Conservation (phyloP, 257 asterid species). For the Scutellaria minor region DNA sequence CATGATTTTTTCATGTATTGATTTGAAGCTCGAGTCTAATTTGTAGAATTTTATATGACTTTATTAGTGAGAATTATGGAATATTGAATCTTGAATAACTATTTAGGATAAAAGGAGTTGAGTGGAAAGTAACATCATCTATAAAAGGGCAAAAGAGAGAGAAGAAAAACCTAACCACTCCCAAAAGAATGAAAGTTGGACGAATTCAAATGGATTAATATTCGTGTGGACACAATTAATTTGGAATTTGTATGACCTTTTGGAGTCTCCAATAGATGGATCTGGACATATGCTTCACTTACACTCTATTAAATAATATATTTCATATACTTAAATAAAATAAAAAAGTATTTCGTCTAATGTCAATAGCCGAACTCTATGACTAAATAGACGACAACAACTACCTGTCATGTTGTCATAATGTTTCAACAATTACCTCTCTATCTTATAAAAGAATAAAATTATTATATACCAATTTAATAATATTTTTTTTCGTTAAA, state of each 20-base stretch:
- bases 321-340: background rate
- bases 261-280: background rate
- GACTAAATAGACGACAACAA: conserved; percentile 21
- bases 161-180: conserved; percentile 11
- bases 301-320: background rate
- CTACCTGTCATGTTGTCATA: conserved; percentile 25
- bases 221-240: conserved; percentile 5
- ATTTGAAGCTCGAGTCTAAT: too few species aligned
- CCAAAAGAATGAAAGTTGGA: conserved; percentile 2
- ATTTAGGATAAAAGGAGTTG: too few species aligned
- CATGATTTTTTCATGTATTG: too few species aligned
- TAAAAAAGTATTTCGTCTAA: background rate
- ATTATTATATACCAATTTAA: background rate
- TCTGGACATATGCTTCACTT: conserved; percentile 23
- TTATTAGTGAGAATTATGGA: too few species aligned
- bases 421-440: background rate
- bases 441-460: background rate
- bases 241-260: conserved; percentile 38
- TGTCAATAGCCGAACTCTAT: conserved; percentile 31
- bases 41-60: too few species aligned
- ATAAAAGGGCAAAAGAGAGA: conserved; percentile 10
- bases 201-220: conserved; percentile 8
- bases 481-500: too few species aligned
- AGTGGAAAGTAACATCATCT: background rate
- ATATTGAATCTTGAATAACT: too few species aligned